Conservation (phyloP, 1,284 basidiomycete species). For the Tilletia setariae region DNA sequence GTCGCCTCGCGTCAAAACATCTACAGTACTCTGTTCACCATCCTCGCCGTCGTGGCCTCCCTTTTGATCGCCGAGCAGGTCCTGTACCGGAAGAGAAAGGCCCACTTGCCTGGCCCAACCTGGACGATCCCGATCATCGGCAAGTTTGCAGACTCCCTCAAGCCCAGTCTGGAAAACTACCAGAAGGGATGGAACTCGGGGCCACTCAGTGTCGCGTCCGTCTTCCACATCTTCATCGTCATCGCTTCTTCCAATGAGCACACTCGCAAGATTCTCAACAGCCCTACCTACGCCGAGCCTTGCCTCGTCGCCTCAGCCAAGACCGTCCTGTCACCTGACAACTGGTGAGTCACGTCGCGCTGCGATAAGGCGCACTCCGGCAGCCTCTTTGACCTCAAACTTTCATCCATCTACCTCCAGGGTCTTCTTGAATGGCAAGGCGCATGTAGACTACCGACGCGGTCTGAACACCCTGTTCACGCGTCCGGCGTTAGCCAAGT, state of each 20-base stretch:
- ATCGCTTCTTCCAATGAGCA: slow-evolving; percentile 51
- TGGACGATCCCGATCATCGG: slow-evolving; percentile 54
- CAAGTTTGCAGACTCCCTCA: slow-evolving; percentile 52
- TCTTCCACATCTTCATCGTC: slow-evolving; percentile 54
- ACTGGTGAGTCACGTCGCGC: slow-evolving; percentile 64
- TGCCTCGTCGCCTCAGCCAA: slow-evolving; percentile 92
- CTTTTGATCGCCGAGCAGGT: slow-evolving; percentile 42
- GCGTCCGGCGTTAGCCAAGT: slow-evolving; percentile 85
- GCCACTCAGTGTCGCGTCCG: slow-evolving; percentile 52
- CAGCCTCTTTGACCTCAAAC: too few species aligned
- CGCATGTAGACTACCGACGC: slow-evolving; percentile 88
- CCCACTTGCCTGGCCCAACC: slow-evolving; percentile 42
- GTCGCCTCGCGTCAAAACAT: not conserved
- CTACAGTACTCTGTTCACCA: slow-evolving; percentile 32
- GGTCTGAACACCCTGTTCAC: slow-evolving; percentile 90
- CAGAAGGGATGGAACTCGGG: slow-evolving; percentile 52
- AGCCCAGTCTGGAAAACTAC: slow-evolving; percentile 52
- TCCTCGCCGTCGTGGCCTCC: slow-evolving; percentile 39
- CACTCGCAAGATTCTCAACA: slow-evolving; percentile 53
- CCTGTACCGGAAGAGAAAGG: slow-evolving; percentile 46
- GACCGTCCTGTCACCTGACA: slow-evolving; percentile 77
- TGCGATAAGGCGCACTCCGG: not conserved
- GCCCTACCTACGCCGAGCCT: slow-evolving; percentile 59
- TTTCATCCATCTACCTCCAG: too few species aligned
- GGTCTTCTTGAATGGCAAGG: slow-evolving; percentile 94